Evolutionary conservation across 2,329 filamentous ascomycete species (phyloP).

Genomic region (Epicoccum sorghinum): DNA sequence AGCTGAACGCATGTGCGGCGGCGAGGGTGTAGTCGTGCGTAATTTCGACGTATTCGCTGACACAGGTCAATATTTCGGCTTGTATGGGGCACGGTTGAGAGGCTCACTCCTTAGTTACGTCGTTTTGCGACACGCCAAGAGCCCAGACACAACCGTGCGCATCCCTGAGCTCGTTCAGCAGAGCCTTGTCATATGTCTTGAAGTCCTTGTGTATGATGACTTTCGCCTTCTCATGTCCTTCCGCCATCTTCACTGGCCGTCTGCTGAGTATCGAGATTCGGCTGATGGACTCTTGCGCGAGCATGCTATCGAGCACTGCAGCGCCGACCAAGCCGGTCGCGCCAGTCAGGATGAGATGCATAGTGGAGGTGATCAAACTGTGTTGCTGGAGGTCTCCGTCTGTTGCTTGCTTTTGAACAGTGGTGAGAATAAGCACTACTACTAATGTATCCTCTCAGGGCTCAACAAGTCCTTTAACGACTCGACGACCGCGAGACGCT

Average conservation of each 20-base stretch:
- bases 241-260: slow-evolving; percentile 67
- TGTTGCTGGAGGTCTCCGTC: background rate
- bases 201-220: slow-evolving; percentile 75
- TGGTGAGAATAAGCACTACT: slow-evolving; percentile 6
- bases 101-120: slow-evolving; percentile 61
- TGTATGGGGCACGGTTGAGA: background rate
- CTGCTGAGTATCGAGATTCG: slow-evolving; percentile 73
- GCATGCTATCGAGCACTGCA: slow-evolving; percentile 47
- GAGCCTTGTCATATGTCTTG: slow-evolving; percentile 60
- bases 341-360: slow-evolving; percentile 54
- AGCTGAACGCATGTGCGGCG: slow-evolving; percentile 66
- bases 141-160: slow-evolving; percentile 77
- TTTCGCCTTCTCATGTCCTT: slow-evolving; percentile 64
- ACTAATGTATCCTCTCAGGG: background rate
- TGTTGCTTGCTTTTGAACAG: background rate
- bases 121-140: slow-evolving; percentile 67
- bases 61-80: background rate
- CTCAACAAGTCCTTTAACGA: background rate
- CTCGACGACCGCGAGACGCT: background rate
- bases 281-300: slow-evolving; percentile 56
- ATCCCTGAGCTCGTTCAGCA: slow-evolving; percentile 66
- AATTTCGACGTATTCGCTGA: slow-evolving; percentile 69
- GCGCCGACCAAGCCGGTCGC: slow-evolving; percentile 52
- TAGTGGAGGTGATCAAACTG: slow-evolving; percentile 2
- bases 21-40: slow-evolving; percentile 70